Percentiles rank a stretch among this genome's conserved stretches.
Evolutionary conservation across 2,329 filamentous ascomycete genomes (phyloP).

Genomic region (Karstenula rhodostoma): DNA sequence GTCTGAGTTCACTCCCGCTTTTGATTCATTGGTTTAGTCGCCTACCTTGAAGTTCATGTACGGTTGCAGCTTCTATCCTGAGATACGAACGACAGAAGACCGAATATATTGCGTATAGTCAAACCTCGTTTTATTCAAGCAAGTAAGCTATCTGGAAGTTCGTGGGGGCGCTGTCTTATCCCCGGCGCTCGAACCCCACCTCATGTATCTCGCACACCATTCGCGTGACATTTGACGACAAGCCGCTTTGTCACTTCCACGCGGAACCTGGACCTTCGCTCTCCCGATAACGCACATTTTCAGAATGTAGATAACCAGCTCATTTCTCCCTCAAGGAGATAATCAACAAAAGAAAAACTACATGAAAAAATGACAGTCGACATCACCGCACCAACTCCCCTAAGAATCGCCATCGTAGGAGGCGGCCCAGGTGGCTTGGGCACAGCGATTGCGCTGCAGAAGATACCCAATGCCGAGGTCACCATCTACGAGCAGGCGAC

Average conservation of each 20-base stretch:
- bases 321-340: neutral
- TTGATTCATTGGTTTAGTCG: neutral
- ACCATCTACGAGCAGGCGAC: conserved; percentile 57
- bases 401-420: conserved; percentile 51
- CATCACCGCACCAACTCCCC: conserved; percentile 2
- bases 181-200: neutral
- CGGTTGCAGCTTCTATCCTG: too few relatives aligned
- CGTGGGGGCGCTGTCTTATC: conserved; percentile 1
- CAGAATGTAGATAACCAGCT: neutral
- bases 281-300: neutral
- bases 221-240: conserved; percentile 24
- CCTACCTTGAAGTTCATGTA: too few relatives aligned
- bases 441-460: conserved; percentile 56
- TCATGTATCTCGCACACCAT: conserved; percentile 22
- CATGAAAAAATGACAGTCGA: conserved; percentile 19
- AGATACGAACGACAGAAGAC: too few relatives aligned
- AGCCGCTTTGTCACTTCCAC: conserved; percentile 23
- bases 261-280: conserved; percentile 11
- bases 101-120: too few relatives aligned
- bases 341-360: neutral
- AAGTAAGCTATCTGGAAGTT: neutral
- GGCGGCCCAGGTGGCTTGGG: conserved; percentile 52
- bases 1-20: neutral
- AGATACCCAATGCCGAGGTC: conserved; percentile 53
- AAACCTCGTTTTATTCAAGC: too few relatives aligned